These are phyloP conservation scores for Tulasnella calospora DNA, from an alignment of 768 basidiomycete genomes.

Conservation along the genomic window DNA sequence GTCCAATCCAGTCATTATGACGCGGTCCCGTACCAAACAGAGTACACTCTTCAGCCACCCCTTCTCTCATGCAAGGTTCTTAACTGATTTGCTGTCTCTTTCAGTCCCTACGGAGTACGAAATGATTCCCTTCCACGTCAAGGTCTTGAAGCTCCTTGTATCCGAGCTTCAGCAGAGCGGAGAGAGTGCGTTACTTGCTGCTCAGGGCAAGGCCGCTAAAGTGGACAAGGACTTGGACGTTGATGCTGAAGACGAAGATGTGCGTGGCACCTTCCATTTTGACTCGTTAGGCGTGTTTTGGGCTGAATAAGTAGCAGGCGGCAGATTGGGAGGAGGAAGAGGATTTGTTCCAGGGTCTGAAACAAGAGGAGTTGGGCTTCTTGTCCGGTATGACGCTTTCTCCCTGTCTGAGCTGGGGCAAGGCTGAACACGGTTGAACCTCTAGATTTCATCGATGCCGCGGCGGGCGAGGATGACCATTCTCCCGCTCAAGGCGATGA, in stretches of 20 bases:
- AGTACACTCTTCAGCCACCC: conserved; percentile 48
- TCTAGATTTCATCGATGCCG: conserved; percentile 38
- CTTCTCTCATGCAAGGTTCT: too few species aligned
- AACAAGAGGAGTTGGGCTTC: conserved; percentile 74
- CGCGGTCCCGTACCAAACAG: conserved; percentile 80
- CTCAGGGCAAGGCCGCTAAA: conserved; percentile 43
- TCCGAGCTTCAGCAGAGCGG: conserved; percentile 78
- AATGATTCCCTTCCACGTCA: conserved; percentile 80
- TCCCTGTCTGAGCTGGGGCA: background rate
- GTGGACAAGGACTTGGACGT: conserved; percentile 1
- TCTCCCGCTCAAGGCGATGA: conserved; percentile 67
- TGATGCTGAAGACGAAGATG: conserved; percentile 54
- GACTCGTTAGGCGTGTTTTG: background rate
- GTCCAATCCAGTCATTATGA: conserved; percentile 77
- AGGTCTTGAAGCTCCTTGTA: conserved; percentile 84
- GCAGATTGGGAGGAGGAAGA: conserved; percentile 96
- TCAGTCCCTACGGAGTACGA: conserved; percentile 84
- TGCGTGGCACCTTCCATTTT: conserved; percentile 11
- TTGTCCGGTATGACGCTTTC: conserved; percentile 48
- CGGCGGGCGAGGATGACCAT: conserved; percentile 72
- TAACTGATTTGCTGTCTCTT: background rate
- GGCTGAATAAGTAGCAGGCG: conserved; percentile 45
- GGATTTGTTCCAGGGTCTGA: conserved; percentile 51
- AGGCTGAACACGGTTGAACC: background rate
- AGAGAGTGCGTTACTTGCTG: conserved; percentile 62